Percentiles rank a stretch among this genome's conserved stretches.
Evolutionary conservation across 345 rosid species (phyloP).

Genomic region (Hypericum androsaemum): DNA sequence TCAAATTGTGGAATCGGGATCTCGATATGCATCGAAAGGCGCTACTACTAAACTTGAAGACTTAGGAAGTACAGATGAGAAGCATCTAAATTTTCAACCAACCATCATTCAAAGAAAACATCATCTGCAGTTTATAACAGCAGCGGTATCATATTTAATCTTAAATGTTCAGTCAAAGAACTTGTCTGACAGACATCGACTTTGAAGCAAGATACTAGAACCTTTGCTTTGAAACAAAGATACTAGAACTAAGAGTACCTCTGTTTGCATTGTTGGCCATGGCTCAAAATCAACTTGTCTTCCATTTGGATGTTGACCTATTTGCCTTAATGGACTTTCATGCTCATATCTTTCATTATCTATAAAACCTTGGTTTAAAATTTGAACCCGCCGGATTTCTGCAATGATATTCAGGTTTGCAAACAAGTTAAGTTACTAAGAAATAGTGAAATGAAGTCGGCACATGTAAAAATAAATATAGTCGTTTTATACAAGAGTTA

Average conservation of each 20-base stretch:
- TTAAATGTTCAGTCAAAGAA: too few species aligned
- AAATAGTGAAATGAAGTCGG: not conserved
- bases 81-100: too few species aligned
- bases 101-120: too few species aligned
- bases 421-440: conserved; percentile 6
- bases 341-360: conserved; percentile 76
- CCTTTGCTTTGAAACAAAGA: not conserved
- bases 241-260: conserved; percentile 41
- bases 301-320: conserved; percentile 55
- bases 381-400: conserved; percentile 67
- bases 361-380: conserved; percentile 35
- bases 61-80: too few species aligned
- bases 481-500: not conserved
- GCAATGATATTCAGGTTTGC: conserved; percentile 17
- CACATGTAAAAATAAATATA: not conserved
- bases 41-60: too few species aligned
- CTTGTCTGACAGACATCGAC: too few species aligned
- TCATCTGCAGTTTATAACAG: too few species aligned
- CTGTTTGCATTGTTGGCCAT: conserved; percentile 71
- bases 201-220: too few species aligned
- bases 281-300: conserved; percentile 64
- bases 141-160: too few species aligned
- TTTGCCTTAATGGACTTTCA: conserved; percentile 76
- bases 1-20: too few species aligned
- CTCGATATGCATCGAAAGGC: too few species aligned